Base-by-base conservation (phyloP, 2,329 filamentous ascomycete species). In the Byssothecium circinans region DNA sequence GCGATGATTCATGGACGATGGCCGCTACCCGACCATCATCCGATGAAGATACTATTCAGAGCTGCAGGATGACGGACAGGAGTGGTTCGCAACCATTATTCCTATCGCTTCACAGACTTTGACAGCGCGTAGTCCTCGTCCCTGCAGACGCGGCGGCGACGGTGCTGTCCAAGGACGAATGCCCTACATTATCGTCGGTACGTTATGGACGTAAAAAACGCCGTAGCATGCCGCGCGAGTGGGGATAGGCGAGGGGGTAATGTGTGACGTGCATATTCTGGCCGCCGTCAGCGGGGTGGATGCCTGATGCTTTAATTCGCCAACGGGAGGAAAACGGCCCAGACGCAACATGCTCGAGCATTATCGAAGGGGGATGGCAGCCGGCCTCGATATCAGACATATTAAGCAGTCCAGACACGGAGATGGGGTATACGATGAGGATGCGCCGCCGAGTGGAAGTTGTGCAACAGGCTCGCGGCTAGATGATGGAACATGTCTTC, bases 181-280 rank as follows among this genome's bases (percentile, higher is more conserved):
- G 52, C 47, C 50, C 34, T 54, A 56, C 56, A 59, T 62, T 68
- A 67, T n/a, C n/a, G n/a, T n/a, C n/a, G n/a, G 63, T 51, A 54
- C 52, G 57, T 54, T 60, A 50, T 57, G 48, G 50, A 49, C 48
- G 35, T 43, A 54, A 36, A 27, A 41, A 44, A 52, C 55, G 56
- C 41, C 50, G 44, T 38, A 54, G 48, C 57, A 48, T 56, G 54
- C 58, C 58, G 56, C 19, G 58, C 47, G 56, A 53, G 57, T 56
- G 58, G 59, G 58, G 50, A 23, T 4, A 49, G 43, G 34, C 34
- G 34, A 51, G 55, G 47, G 51, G 47, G 49, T 47, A 47, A 60
- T 55, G 57, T 69, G 66, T 69, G 66, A 67, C 66, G 67, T 69
- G 66, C 66, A 69, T 61, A 58, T 53, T 49, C 57, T 68, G 67